Conservation (phyloP, 2,329 filamentous ascomycete genomes). For the Fusarium stilboides region DNA sequence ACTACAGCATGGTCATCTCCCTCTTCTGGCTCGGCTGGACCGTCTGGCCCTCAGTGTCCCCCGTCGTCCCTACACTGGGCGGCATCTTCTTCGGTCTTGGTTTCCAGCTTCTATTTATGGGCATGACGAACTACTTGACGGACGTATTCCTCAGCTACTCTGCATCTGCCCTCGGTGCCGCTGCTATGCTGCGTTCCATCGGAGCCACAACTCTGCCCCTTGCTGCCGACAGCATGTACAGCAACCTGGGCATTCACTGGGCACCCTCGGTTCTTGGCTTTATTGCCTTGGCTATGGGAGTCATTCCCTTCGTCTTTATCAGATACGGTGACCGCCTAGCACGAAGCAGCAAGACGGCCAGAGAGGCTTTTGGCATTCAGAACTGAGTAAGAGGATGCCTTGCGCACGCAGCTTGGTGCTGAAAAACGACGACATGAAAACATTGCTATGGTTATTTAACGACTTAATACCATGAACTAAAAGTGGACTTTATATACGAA, state of each 20-base stretch:
- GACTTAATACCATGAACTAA: conserved; percentile 7
- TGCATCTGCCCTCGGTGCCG: conserved; percentile 55
- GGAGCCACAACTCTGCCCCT: conserved; percentile 54
- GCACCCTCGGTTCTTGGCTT: conserved; percentile 55
- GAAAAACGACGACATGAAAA: neutral
- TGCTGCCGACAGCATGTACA: conserved; percentile 53
- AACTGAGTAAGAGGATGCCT: conserved; percentile 1
- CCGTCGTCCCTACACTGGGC: conserved; percentile 57
- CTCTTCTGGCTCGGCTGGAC: conserved; percentile 75
- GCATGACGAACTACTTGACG: conserved; percentile 56
- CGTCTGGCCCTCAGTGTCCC: conserved; percentile 56
- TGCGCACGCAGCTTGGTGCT: neutral
- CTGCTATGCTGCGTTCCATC: conserved; percentile 54
- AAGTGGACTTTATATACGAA: neutral
- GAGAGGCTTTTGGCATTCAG: conserved; percentile 43
- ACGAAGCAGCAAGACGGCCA: conserved; percentile 48
- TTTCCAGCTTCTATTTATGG: conserved; percentile 55
- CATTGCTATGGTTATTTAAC: neutral
- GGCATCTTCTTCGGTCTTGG: conserved; percentile 61
- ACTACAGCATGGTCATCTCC: conserved; percentile 66
- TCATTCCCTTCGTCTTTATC: conserved; percentile 54
- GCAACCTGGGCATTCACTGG: conserved; percentile 54
- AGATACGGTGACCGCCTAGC: conserved; percentile 51
- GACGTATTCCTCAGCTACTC: conserved; percentile 54
- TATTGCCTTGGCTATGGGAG: conserved; percentile 51